phyloP scores from a whole-genome alignment of 2,329 filamentous ascomycete genomes.

The Seiridium unicorne region DNA sequence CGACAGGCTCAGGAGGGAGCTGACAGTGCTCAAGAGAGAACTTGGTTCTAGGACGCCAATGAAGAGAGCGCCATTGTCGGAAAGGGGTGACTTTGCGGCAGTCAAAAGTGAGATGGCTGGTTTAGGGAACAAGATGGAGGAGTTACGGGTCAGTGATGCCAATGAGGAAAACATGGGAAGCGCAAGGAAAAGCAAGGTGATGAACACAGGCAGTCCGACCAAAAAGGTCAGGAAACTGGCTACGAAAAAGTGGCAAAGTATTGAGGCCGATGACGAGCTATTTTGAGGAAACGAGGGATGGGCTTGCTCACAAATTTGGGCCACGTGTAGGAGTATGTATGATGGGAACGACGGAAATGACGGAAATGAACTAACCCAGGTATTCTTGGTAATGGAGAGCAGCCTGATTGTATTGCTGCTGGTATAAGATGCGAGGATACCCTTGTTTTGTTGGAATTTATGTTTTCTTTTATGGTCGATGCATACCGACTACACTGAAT shows the following conservation, averaged over 20 bases:
- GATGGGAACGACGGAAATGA: neutral
- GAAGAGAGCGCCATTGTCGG: constrained; percentile 54
- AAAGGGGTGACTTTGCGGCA: constrained; percentile 46
- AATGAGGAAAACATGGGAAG: constrained; percentile 11
- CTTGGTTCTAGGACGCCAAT: constrained; percentile 61
- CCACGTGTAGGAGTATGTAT: neutral
- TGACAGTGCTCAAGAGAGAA: constrained; percentile 65
- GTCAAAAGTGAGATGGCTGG: constrained; percentile 28
- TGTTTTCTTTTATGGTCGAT: neutral
- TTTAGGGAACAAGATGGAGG: constrained; percentile 48
- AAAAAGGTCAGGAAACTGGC: constrained; percentile 51
- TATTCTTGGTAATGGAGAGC: neutral
- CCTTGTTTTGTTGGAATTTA: neutral
- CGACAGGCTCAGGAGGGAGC: constrained; percentile 63
- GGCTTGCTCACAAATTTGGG: neutral
- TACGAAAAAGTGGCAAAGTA: constrained; percentile 45
- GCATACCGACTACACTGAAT: too few species aligned
- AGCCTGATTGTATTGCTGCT: neutral
- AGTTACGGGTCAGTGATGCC: constrained; percentile 40
- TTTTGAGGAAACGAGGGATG: constrained; percentile 24
- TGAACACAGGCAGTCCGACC: constrained; percentile 42
- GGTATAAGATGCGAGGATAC: constrained; percentile 3
- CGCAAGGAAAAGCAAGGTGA: constrained; percentile 16
- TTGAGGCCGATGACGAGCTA: constrained; percentile 36
- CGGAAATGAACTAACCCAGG: neutral